Conservation (phyloP, 2,329 filamentous ascomycete genomes). For the Pseudofabraea citricarpa region DNA sequence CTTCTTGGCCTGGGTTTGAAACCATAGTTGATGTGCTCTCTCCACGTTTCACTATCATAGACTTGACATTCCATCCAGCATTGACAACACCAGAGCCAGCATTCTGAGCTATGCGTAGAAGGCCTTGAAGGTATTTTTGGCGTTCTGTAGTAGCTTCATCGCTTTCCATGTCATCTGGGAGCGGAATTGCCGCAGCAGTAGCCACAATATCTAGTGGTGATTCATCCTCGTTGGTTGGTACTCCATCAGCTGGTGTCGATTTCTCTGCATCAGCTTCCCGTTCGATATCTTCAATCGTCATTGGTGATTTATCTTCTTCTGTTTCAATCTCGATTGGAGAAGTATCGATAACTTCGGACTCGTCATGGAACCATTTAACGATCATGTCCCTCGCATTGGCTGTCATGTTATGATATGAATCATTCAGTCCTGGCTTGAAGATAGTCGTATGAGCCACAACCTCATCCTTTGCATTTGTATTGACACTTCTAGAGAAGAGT, state of each 20-base stretch:
- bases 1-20: too few relatives aligned
- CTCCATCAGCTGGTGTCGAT: constrained; percentile 5
- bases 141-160: constrained; percentile 22
- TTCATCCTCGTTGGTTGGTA: constrained; percentile 58
- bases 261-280: background rate
- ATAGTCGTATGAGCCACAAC: background rate
- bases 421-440: background rate
- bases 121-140: constrained; percentile 19
- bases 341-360: constrained; percentile 29
- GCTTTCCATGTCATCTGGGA: constrained; percentile 37
- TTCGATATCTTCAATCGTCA: background rate
- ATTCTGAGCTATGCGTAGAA: background rate
- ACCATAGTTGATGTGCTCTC: background rate
- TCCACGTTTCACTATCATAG: background rate
- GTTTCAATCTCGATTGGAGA: background rate
- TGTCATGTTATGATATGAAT: background rate
- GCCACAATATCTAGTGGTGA: constrained; percentile 50
- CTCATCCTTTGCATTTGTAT: constrained; percentile 37
- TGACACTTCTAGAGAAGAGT: constrained; percentile 54
- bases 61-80: background rate
- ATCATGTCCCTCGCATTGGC: background rate
- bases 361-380: constrained; percentile 42
- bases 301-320: background rate
- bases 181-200: constrained; percentile 43
- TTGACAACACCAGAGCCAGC: background rate